A percentile compares a stretch with the other conserved stretches of the same genome.
These are phyloP conservation scores for Pichia thaimueangensis DNA, from an alignment of 805 yeast genomes.

Conservation along the genomic window DNA sequence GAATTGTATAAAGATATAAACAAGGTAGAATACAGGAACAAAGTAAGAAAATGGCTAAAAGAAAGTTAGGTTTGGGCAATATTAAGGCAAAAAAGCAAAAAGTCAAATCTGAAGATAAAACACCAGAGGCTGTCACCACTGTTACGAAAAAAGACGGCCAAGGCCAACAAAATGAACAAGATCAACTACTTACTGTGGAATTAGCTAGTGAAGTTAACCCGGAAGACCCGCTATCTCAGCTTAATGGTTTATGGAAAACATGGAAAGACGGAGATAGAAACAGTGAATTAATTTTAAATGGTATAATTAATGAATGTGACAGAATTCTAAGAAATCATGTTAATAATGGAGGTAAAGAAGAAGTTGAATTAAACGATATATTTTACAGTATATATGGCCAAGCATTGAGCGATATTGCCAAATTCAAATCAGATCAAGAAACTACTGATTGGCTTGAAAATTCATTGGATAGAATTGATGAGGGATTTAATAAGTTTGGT, in stretches of 20 bases:
- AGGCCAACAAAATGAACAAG: conserved; percentile 16
- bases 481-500: conserved; percentile 50
- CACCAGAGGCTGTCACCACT: conserved; percentile 9
- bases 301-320: conserved; percentile 90
- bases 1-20: no score
- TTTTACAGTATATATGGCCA: conserved; percentile 73
- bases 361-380: conserved; percentile 34
- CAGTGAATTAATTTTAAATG: conserved; percentile 63
- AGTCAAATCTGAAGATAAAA: conserved; percentile 56
- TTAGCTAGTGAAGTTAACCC: conserved; percentile 64
- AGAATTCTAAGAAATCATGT: conserved; percentile 51
- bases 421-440: conserved; percentile 34
- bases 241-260: conserved; percentile 66
- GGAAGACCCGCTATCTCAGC: conserved; percentile 73
- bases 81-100: conserved; percentile 39
- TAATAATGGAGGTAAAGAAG: conserved; percentile 27
- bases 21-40: neutral
- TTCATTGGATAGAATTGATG: conserved; percentile 60
- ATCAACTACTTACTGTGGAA: conserved; percentile 50
- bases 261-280: conserved; percentile 51
- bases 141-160: conserved; percentile 7
- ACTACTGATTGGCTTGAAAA: conserved; percentile 48
- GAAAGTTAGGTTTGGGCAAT: conserved; percentile 62
- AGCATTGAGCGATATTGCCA: conserved; percentile 59
- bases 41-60: conserved; percentile 29